These are phyloP conservation scores for Boletus insuetus DNA, from an alignment of 768 basidiomycete genomes.

Conservation along the genomic window DNA sequence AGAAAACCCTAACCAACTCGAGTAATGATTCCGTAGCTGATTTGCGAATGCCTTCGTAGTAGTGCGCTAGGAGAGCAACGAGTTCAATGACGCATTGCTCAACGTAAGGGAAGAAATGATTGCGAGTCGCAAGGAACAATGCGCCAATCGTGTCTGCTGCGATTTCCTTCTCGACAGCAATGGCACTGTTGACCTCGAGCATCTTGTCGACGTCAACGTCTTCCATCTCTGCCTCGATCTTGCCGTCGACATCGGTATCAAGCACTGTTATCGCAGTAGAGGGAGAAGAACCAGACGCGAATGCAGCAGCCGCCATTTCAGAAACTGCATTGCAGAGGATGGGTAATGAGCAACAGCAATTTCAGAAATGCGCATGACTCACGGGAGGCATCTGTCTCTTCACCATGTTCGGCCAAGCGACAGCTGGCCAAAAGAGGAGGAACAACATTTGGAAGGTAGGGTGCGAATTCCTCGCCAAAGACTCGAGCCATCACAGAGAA, in stretches of 20 bases:
- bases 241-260: slow-evolving; percentile 54
- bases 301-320: slow-evolving; percentile 55
- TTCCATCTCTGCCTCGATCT: slow-evolving; percentile 62
- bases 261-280: slow-evolving; percentile 64
- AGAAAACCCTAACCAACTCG: slow-evolving; percentile 86
- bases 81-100: slow-evolving; percentile 81
- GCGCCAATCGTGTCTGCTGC: slow-evolving; percentile 95
- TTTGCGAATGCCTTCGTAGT: slow-evolving; percentile 98
- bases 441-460: slow-evolving; percentile 81
- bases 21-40: slow-evolving; percentile 85
- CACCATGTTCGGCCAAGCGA: slow-evolving; percentile 79
- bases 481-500: slow-evolving; percentile 98
- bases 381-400: slow-evolving; percentile 47
- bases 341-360: background rate
- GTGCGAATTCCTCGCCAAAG: slow-evolving; percentile 90
- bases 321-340: slow-evolving; percentile 35
- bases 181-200: slow-evolving; percentile 90
- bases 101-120: slow-evolving; percentile 88
- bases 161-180: slow-evolving; percentile 99
- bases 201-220: slow-evolving; percentile 84
- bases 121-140: slow-evolving; percentile 77
- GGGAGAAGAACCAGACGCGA: slow-evolving; percentile 72
- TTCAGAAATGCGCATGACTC: slow-evolving; percentile 17
- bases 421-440: slow-evolving; percentile 82
- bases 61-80: slow-evolving; percentile 77